Evolutionary conservation across 179 eudicot species (phyloP), one percentile per base, ranked within the genome.

Genomic region (Actinidia chinensis): DNA sequence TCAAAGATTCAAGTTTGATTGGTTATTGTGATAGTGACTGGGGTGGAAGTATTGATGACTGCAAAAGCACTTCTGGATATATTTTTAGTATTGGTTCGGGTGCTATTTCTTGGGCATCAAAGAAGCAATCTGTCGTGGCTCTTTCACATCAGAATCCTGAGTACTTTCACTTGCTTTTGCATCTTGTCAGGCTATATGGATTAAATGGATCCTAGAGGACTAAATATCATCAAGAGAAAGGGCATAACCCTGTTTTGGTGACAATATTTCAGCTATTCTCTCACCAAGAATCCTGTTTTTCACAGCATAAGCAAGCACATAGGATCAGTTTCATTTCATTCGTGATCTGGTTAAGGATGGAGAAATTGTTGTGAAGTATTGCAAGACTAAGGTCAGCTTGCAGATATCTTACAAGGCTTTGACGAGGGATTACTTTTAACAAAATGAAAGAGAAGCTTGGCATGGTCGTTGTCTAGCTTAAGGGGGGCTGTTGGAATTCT

Each of bases 231-330:
- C 66, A 73, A 56, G 33, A 7, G 63, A 51, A 51, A 15, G 63
- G n/a, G 25, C 12, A 72, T 33, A 44, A n/a, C 18, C n/a, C 17
- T 69, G n/a, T 68, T 15, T 69, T 69, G n/a, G 73, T 69, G 73
- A 69, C 44, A 69, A 69, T 5, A 69, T 10, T 20, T 51, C 61
- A 71, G 46, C 61, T 14, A 71, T 51, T 50, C 75, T 1, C 59
- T 71, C 2, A 48, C 60, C 13, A 71, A 71, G 25, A 71, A 71
- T 3, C 59, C 75, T 8, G 59, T 51, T 5, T 55, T 74, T 51
- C 75, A 71, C 51, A 46, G 59, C 10, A 71, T 14, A 20, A 69
- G 76, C 42, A 73, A 70, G 58, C 74, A 70, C 4, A 70, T 69
- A 7, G 36, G 36, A 48, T 69, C 28, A 69, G 4, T 20, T 1